These are phyloP conservation scores for Zea luxurians DNA, from an alignment of 176 grass and related monocot species.

Conservation along the genomic window DNA sequence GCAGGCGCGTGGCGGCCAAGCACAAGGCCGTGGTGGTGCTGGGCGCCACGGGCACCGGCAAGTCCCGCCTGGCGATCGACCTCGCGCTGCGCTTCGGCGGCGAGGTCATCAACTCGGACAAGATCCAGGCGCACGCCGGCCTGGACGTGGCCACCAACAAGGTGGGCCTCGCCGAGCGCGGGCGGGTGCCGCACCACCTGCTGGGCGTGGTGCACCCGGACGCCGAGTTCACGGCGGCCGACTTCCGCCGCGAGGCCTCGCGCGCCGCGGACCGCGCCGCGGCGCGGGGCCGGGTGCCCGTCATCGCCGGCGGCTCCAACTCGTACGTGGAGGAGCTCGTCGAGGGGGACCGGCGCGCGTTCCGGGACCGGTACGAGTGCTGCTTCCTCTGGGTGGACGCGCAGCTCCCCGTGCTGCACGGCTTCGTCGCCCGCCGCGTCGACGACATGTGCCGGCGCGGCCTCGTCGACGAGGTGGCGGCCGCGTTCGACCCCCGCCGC, in stretches of 20 bases:
- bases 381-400: slow-evolving; percentile 96
- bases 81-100: slow-evolving; percentile 63
- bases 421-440: slow-evolving; percentile 67
- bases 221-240: slow-evolving; percentile 61
- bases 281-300: slow-evolving; percentile 41
- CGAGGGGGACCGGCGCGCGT: slow-evolving; percentile 54
- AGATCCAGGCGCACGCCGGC: slow-evolving; percentile 79
- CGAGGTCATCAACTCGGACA: slow-evolving; percentile 84
- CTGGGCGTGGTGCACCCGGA: slow-evolving; percentile 64
- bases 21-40: slow-evolving; percentile 78
- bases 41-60: slow-evolving; percentile 89
- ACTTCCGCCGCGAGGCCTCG: slow-evolving; percentile 61
- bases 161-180: slow-evolving; percentile 54
- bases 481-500: slow-evolving; percentile 48
- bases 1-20: slow-evolving; percentile 37
- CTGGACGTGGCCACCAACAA: slow-evolving; percentile 85
- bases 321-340: slow-evolving; percentile 88
- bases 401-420: slow-evolving; percentile 51
- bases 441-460: slow-evolving; percentile 71
- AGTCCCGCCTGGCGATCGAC: slow-evolving; percentile 81
- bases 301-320: slow-evolving; percentile 88
- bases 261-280: slow-evolving; percentile 31
- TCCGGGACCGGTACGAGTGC: slow-evolving; percentile 60
- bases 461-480: slow-evolving; percentile 70
- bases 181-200: slow-evolving; percentile 72